A percentile compares a stretch with the other conserved stretches of the same genome.
Evolutionary conservation across 768 basidiomycete species (phyloP).

Genomic region (Kwoniella sp.): DNA sequence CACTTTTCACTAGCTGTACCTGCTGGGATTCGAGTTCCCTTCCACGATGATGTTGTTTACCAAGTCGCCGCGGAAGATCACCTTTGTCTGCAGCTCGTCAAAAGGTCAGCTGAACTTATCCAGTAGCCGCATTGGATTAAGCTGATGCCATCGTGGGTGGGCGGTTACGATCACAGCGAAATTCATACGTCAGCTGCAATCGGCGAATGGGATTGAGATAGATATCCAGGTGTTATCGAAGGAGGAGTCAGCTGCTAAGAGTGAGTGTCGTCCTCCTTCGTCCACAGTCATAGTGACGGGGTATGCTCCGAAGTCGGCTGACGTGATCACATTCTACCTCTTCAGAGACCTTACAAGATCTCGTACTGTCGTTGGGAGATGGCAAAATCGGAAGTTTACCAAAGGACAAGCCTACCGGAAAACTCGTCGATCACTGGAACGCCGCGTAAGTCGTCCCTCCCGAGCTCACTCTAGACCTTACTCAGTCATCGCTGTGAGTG

Average conservation of each 20-base stretch:
- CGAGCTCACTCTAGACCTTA: background rate
- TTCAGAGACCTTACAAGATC: conserved; percentile 70
- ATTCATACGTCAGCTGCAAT: conserved; percentile 76
- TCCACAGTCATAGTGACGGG: too few species aligned
- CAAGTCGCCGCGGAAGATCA: conserved; percentile 62
- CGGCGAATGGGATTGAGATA: conserved; percentile 62
- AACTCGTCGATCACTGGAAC: conserved; percentile 85
- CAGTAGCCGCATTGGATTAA: too few species aligned
- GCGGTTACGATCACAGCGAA: conserved; percentile 68
- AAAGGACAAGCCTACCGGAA: conserved; percentile 84
- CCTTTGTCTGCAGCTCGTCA: conserved; percentile 80
- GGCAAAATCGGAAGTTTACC: conserved; percentile 65
- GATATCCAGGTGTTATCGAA: conserved; percentile 65
- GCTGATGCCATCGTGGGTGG: background rate
- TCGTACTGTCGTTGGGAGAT: conserved; percentile 61
- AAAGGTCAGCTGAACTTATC: conserved; percentile 66
- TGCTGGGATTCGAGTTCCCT: conserved; percentile 96
- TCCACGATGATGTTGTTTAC: conserved; percentile 85
- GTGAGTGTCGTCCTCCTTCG: background rate
- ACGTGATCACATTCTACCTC: background rate
- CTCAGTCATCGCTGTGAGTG: background rate
- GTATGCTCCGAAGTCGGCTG: too few species aligned
- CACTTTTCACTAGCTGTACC: conserved; percentile 73
- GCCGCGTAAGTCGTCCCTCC: conserved; percentile 56
- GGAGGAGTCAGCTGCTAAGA: conserved; percentile 48